Evolutionary conservation across 2,329 filamentous ascomycete species (phyloP).

Genomic region (Arthrobotrys iridis): DNA sequence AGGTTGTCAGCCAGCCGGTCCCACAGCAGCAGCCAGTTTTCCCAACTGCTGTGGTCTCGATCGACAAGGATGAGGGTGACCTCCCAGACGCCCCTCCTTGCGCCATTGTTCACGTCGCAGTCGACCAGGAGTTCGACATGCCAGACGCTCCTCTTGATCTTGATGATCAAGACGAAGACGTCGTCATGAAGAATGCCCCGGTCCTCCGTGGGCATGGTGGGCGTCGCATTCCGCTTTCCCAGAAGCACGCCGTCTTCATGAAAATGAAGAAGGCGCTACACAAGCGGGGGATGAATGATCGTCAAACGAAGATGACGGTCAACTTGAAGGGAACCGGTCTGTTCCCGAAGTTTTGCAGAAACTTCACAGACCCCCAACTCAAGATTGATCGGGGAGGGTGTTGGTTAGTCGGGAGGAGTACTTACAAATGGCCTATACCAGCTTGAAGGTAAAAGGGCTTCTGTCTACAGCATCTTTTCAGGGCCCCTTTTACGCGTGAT

Average conservation of each 20-base stretch:
- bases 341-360: slow-evolving; percentile 1
- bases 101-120: neutral
- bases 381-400: slow-evolving; percentile 23
- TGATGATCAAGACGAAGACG: slow-evolving; percentile 14
- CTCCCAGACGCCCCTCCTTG: slow-evolving; percentile 15
- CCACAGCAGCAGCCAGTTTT: slow-evolving; percentile 12
- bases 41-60: neutral
- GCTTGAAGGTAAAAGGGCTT: slow-evolving; percentile 20
- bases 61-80: slow-evolving; percentile 4
- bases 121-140: slow-evolving; percentile 28
- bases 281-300: slow-evolving; percentile 7
- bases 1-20: neutral
- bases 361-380: slow-evolving; percentile 24
- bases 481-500: slow-evolving; percentile 6
- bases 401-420: slow-evolving; percentile 22
- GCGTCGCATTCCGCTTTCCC: slow-evolving; percentile 13
- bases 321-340: slow-evolving; percentile 3
- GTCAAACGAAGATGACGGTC: slow-evolving; percentile 46
- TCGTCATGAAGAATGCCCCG: slow-evolving; percentile 32
- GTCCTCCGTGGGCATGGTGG: neutral
- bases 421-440: neutral
- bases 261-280: slow-evolving; percentile 7
- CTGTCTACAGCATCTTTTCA: neutral
- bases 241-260: slow-evolving; percentile 28
- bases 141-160: slow-evolving; percentile 21